Conservation (phyloP, 495 filamentous ascomycete genomes). For the Saxophila tyrrhenica region DNA sequence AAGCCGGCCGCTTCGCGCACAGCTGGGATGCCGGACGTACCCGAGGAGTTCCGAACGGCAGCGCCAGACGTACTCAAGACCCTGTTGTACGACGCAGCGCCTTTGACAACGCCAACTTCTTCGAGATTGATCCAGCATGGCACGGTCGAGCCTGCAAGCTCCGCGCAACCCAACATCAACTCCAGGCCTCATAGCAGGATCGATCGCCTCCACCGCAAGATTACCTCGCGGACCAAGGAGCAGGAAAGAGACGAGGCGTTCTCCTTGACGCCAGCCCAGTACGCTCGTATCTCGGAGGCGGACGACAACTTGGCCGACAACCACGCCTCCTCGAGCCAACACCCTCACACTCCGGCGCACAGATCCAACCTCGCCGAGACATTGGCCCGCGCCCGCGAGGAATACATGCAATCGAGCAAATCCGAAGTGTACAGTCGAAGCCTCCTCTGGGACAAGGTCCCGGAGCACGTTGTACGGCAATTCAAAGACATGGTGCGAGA, state of each 20-base stretch:
- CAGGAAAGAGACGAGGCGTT: conserved; percentile 87
- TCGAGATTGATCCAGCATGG: conserved; percentile 8
- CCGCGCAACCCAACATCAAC: not conserved
- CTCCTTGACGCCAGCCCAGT: conserved; percentile 73
- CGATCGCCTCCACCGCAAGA: conserved; percentile 60
- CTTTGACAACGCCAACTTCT: not conserved
- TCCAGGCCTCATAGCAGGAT: conserved; percentile 38
- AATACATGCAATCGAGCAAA: conserved; percentile 47
- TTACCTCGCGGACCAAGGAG: conserved; percentile 66
- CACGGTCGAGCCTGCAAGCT: not conserved
- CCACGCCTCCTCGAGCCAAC: conserved; percentile 29
- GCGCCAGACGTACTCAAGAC: conserved; percentile 82
- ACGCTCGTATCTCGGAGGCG: conserved; percentile 70
- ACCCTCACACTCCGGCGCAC: conserved; percentile 15
- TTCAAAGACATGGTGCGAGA: conserved; percentile 74
- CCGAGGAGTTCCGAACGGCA: conserved; percentile 85
- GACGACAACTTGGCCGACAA: conserved; percentile 43
- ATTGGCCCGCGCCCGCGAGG: conserved; percentile 55
- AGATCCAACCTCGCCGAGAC: conserved; percentile 65
- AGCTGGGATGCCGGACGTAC: conserved; percentile 64
- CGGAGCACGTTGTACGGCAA: conserved; percentile 79
- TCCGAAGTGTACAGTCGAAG: conserved; percentile 87
- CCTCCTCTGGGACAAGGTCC: conserved; percentile 88
- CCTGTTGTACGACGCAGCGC: conserved; percentile 49
- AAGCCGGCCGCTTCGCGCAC: conserved; percentile 54